Evolutionary conservation across 306 rosid genomes (phyloP).

Genomic region (Trichosanthes truncata): DNA sequence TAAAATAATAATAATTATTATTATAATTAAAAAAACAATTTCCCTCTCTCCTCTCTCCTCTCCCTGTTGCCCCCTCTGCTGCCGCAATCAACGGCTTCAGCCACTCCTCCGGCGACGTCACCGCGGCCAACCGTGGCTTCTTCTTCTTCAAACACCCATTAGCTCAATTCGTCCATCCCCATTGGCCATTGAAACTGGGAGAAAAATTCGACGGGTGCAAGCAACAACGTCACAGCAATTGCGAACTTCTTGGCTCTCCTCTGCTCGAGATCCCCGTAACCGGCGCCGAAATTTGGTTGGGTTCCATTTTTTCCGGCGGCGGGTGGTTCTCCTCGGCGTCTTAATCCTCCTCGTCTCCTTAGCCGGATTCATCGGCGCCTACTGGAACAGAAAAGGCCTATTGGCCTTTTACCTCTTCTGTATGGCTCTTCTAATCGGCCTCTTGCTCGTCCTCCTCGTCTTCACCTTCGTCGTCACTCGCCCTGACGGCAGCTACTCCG

Average conservation of each 20-base stretch:
- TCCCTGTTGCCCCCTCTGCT: no score
- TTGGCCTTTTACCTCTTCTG: conserved; percentile 68
- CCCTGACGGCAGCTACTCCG: conserved; percentile 44
- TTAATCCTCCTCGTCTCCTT: conserved; percentile 61
- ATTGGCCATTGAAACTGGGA: background rate
- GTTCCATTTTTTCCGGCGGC: conserved; percentile 74
- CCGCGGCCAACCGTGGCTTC: no score
- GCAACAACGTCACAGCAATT: conserved; percentile 71
- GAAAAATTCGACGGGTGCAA: conserved; percentile 37
- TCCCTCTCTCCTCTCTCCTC: no score
- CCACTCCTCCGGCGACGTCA: no score
- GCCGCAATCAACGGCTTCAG: no score
- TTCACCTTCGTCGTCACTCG: conserved; percentile 65
- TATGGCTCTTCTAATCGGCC: conserved; percentile 65
- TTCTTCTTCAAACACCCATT: background rate
- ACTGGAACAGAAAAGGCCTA: conserved; percentile 61
- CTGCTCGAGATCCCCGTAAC: conserved; percentile 64
- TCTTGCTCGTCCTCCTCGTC: conserved; percentile 53
- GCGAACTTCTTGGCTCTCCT: conserved; percentile 61
- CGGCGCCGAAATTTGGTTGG: conserved; percentile 83
- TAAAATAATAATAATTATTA: no score
- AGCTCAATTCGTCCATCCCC: background rate
- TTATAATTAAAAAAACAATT: no score
- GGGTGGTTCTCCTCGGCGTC: conserved; percentile 51
- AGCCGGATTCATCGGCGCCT: conserved; percentile 80